These are phyloP conservation scores for Trametes elegans DNA, from an alignment of 768 basidiomycete genomes.

Conservation along the genomic window DNA sequence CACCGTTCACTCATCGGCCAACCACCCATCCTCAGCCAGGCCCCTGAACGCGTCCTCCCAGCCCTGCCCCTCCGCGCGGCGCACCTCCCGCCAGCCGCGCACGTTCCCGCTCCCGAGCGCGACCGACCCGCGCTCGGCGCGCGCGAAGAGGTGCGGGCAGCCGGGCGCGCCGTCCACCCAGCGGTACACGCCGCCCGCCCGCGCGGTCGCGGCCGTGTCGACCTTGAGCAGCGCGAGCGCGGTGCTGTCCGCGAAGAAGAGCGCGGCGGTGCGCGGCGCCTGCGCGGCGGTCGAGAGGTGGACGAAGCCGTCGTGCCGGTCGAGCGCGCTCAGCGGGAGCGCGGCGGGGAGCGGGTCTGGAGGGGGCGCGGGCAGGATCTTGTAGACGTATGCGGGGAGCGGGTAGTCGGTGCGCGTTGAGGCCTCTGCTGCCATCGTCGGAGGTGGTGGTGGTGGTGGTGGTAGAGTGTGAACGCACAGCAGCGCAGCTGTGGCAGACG, in stretches of 20 bases:
- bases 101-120: slow-evolving; percentile 26
- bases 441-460: background rate
- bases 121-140: slow-evolving; percentile 24
- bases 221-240: slow-evolving; percentile 30
- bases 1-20: slow-evolving; percentile 20
- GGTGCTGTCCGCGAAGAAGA: slow-evolving; percentile 36
- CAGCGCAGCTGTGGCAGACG: too few relatives aligned
- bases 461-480: too few relatives aligned
- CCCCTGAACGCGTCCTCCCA: slow-evolving; percentile 26
- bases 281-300: slow-evolving; percentile 43
- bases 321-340: slow-evolving; percentile 39
- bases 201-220: slow-evolving; percentile 21
- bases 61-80: slow-evolving; percentile 13
- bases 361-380: slow-evolving; percentile 50
- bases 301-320: slow-evolving; percentile 44
- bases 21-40: slow-evolving; percentile 22
- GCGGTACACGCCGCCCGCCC: slow-evolving; percentile 21
- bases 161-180: slow-evolving; percentile 29
- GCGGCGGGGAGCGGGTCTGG: slow-evolving; percentile 33
- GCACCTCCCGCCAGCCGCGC: slow-evolving; percentile 18
- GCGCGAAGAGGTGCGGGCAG: slow-evolving; percentile 25
- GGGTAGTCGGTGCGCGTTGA: too few relatives aligned
- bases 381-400: slow-evolving; percentile 57
- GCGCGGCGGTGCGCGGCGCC: slow-evolving; percentile 35
- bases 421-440: too few relatives aligned